Percentiles rank a stretch among this genome's conserved stretches.
These are phyloP conservation scores for Candida xyloterini DNA, from an alignment of 805 yeast genomes.

Conservation along the genomic window DNA sequence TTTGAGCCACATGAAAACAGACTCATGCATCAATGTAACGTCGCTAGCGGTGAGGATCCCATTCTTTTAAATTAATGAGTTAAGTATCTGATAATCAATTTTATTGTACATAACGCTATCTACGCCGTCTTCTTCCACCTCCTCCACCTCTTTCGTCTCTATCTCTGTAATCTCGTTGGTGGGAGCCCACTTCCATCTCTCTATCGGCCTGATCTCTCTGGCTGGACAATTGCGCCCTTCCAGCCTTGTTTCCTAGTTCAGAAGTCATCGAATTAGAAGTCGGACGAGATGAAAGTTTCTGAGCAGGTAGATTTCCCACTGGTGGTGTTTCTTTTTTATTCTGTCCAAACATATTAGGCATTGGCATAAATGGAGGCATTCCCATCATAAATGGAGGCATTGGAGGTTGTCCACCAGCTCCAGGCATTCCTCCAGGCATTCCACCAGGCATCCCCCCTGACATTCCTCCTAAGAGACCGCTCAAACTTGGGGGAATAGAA, in stretches of 20 bases:
- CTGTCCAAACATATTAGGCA: slow-evolving; percentile 15
- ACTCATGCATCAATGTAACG: slow-evolving; percentile 91
- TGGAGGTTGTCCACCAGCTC: slow-evolving; percentile 33
- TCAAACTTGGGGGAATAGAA: slow-evolving; percentile 28
- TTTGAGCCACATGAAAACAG: slow-evolving; percentile 74
- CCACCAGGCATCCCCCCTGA: slow-evolving; percentile 28
- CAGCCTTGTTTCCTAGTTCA: slow-evolving; percentile 18
- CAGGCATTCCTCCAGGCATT: slow-evolving; percentile 15
- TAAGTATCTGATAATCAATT: background rate
- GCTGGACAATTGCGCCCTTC: slow-evolving; percentile 17
- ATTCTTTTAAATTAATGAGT: slow-evolving; percentile 9
- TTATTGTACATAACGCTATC: slow-evolving; percentile 2
- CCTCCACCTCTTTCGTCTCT: slow-evolving; percentile 12
- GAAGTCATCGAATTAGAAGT: slow-evolving; percentile 26
- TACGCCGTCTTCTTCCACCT: slow-evolving; percentile 9
- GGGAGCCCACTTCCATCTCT: slow-evolving; percentile 23
- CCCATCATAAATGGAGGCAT: slow-evolving; percentile 19
- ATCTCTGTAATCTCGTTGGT: slow-evolving; percentile 21
- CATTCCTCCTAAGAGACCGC: slow-evolving; percentile 26
- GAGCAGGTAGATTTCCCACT: slow-evolving; percentile 10
- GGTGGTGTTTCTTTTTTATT: slow-evolving; percentile 10
- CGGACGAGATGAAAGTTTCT: slow-evolving; percentile 26
- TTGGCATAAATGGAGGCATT: slow-evolving; percentile 25
- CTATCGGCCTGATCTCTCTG: slow-evolving; percentile 31
- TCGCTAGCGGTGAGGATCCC: slow-evolving; percentile 82